Evolutionary conservation across 2,329 filamentous ascomycete species (phyloP), one percentile per base, ranked within the genome.

Genomic region (Penicillium sp.): DNA sequence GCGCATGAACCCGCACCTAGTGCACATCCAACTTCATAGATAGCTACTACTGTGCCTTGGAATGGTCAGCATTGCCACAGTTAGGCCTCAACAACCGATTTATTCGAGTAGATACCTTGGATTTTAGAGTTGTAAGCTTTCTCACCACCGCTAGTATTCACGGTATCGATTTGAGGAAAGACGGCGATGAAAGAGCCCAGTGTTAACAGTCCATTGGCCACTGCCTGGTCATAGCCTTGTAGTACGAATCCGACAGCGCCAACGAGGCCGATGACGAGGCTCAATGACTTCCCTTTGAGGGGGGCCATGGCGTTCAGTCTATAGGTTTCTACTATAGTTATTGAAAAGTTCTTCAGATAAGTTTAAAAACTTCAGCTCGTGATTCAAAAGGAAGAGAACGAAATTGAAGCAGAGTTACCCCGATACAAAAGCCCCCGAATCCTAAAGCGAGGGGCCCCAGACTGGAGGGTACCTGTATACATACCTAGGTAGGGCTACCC

Each of bases 21-120:
- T 14, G 63, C 62, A 42, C 64, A 67, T 19, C 64, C 64, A 14
- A 66, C 59, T 54, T 66, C 64, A 47, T 66, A 66, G 17, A 66
- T 64, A 17, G 64, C 64, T 42, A 65, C 61, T 31, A 56, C 60
- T 28, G 64, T 66, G 16, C 64, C 64, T 65, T 19, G 3, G 9
- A 11, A 12, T 4, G 6, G 17, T 54, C 11, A 61, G 28, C 26
- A 41, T 43, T 25, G n/a, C 4, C 31, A 12, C 30, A 5, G 2
- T n/a, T 4, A 7, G 16, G 11, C 7, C 30, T 11, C 33, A 16
- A 9, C 2, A 1, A 6, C 8, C 0, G 8, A 22, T 7, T 45
- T 1, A 22, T 31, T 16, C 0, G 5, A 40, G 17, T 10, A 53
- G 33, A 12, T 25, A 61, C 59, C 61, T 55, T 63, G 59, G 6